Percentiles rank a stretch among this genome's conserved stretches.
Conservation (phyloP, 768 basidiomycete genomes). For the Gloeophyllum trabeum region DNA sequence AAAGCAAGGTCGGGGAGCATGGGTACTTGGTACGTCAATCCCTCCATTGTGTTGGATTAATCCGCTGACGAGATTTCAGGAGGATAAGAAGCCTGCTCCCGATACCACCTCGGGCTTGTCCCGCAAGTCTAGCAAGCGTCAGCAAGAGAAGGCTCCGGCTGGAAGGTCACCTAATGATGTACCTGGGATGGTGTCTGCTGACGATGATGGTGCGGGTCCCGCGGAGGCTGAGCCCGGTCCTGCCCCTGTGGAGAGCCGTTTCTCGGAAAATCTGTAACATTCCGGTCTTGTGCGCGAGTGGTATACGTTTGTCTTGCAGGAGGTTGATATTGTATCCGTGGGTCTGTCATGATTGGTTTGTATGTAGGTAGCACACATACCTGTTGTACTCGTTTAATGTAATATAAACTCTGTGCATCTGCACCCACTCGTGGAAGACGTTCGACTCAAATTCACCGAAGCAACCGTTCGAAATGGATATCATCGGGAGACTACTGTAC, state of each 20-base stretch:
- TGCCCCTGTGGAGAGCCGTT: neutral
- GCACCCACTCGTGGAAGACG: too few relatives aligned
- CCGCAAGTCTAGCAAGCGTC: slow-evolving; percentile 43
- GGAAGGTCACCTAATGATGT: slow-evolving; percentile 23
- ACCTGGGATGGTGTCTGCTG: neutral
- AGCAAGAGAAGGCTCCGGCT: slow-evolving; percentile 67
- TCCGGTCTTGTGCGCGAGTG: too few relatives aligned
- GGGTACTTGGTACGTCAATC: slow-evolving; percentile 16
- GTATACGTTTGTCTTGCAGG: too few relatives aligned
- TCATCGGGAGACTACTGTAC: too few relatives aligned
- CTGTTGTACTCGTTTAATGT: too few relatives aligned
- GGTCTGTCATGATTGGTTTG: too few relatives aligned
- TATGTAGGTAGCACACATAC: too few relatives aligned
- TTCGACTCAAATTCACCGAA: too few relatives aligned
- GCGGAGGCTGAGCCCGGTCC: neutral
- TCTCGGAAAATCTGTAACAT: neutral
- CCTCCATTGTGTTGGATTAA: slow-evolving; percentile 5
- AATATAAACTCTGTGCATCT: too few relatives aligned
- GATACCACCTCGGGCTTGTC: slow-evolving; percentile 20
- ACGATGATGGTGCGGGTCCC: neutral
- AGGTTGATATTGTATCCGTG: too few relatives aligned
- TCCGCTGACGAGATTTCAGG: slow-evolving; percentile 16
- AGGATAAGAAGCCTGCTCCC: slow-evolving; percentile 30
- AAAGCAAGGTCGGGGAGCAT: slow-evolving; percentile 25
- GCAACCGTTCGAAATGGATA: too few relatives aligned